Base-by-base conservation (phyloP, 805 yeast species). In the Hanseniaspora occidentalis region DNA sequence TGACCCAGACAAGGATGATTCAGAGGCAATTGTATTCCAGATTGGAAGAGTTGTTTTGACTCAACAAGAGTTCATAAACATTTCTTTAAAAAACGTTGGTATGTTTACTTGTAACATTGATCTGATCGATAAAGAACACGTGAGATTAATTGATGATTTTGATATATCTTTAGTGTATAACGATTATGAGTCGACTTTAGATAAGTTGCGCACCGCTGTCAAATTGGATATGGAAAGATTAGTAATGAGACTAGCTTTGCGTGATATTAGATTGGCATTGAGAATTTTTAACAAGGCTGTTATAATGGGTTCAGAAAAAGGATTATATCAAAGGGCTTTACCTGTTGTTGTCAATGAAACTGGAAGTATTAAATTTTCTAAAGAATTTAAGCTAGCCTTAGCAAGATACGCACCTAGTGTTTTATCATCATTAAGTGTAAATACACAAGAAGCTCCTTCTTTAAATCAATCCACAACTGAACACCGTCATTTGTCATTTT, bases 1-100 rank as follows among this genome's bases (percentile, higher is more conserved):
- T 0, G 83, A 89, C 54, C 84, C 95, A 0, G 69, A 79, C 1
- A 65, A 69, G 6, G 54, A 60, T 2, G 69, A 77, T 45, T 75
- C 95, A 0, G 95, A 88, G 50, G 97, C 97, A 0, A 71, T 89
- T 45, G 96, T 89, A 2, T 80, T 92, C 63, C 83, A 84, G 51
- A 75, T 86, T 11, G 94, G 81, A 44, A 95, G 88, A 52, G 59
- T 86, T 2, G 61, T 79, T 35, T 54, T 84, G 3, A 71, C 89
- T 0, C 75, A 80, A 43, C 86, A 81, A 51, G 73, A 76, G 42
- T 73, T 79, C 3, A 59, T 71, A 0, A 71, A 89, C 0, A 54
- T 86, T 5, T 75, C 83, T 21, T 79, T 84, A 0, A 72, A 78
- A 47, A 84, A 81, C 44, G 74, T 86, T 39, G 96, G 97, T 2